phyloP scores from a whole-genome alignment of 164 flowering plant genomes.

The Nelumbo lutea region DNA sequence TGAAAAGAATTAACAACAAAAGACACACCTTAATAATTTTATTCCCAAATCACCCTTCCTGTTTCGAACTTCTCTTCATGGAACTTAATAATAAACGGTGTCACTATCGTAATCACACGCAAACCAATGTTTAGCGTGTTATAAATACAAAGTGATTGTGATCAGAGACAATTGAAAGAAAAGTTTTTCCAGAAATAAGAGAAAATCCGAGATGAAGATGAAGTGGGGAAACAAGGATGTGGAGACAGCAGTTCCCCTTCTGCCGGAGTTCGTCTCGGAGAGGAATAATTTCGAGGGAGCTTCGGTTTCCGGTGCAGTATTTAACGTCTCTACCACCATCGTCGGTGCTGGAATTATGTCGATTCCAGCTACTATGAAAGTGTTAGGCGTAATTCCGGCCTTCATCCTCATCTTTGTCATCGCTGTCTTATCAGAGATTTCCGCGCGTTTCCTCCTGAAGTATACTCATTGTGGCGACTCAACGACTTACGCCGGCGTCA shows the following conservation, averaged over 20 bases:
- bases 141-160: neutral
- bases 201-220: neutral
- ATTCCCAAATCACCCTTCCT: neutral
- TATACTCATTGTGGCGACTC: conserved; percentile 55
- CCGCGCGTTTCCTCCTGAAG: conserved; percentile 68
- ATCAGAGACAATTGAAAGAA: neutral
- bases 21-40: neutral
- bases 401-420: conserved; percentile 44
- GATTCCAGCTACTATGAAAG: conserved; percentile 85
- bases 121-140: neutral
- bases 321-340: conserved; percentile 87
- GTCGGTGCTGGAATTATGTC: conserved; percentile 99
- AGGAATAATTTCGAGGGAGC: conserved; percentile 4
- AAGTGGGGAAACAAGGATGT: conserved; percentile 14
- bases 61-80: neutral
- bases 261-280: conserved; percentile 22
- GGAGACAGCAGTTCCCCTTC: conserved; percentile 25
- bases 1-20: neutral
- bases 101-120: neutral
- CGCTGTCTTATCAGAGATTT: conserved; percentile 56
- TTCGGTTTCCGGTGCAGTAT: conserved; percentile 70
- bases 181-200: neutral
- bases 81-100: neutral
- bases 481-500: conserved; percentile 65
- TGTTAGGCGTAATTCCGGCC: conserved; percentile 75